Percentiles rank a stretch among this genome's conserved stretches.
These are phyloP conservation scores for Phytophthora hybrid DNA, from an alignment of 352 stramenopile species.

Conservation along the genomic window DNA sequence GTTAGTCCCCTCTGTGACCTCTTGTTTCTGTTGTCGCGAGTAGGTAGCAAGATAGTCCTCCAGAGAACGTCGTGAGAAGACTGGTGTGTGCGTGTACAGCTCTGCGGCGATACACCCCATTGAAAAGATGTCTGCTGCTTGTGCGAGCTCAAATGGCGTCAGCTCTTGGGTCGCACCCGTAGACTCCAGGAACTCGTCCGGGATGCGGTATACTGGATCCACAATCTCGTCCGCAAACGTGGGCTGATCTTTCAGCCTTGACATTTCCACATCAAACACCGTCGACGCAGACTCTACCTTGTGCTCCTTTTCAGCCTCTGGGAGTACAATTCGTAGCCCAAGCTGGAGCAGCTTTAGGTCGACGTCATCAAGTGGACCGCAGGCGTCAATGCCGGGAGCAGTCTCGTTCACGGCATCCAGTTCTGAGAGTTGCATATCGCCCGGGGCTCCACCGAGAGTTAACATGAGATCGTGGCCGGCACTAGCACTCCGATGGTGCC, in stretches of 20 bases:
- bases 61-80: constrained; percentile 70
- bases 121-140: constrained; percentile 64
- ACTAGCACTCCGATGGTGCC: constrained; percentile 36
- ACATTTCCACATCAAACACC: constrained; percentile 5
- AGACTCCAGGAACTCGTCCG: constrained; percentile 15
- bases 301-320: constrained; percentile 14
- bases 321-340: constrained; percentile 54
- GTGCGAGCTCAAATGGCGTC: constrained; percentile 41
- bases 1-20: not conserved
- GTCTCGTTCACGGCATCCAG: constrained; percentile 42
- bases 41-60: constrained; percentile 46
- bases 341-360: constrained; percentile 69
- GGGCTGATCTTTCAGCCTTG: constrained; percentile 17
- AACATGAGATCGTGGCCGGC: constrained; percentile 40
- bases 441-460: constrained; percentile 19
- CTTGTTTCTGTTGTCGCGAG: constrained; percentile 15
- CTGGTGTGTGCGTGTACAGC: constrained; percentile 59
- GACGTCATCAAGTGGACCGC: constrained; percentile 58
- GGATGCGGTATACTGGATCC: constrained; percentile 52
- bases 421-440: constrained; percentile 50
- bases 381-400: constrained; percentile 22
- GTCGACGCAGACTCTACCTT: constrained; percentile 8
- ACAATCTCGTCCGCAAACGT: constrained; percentile 51
- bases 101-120: constrained; percentile 78
- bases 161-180: constrained; percentile 15